Conservation (phyloP, 148 eudicot genomes). For the Agrostemma githago region DNA sequence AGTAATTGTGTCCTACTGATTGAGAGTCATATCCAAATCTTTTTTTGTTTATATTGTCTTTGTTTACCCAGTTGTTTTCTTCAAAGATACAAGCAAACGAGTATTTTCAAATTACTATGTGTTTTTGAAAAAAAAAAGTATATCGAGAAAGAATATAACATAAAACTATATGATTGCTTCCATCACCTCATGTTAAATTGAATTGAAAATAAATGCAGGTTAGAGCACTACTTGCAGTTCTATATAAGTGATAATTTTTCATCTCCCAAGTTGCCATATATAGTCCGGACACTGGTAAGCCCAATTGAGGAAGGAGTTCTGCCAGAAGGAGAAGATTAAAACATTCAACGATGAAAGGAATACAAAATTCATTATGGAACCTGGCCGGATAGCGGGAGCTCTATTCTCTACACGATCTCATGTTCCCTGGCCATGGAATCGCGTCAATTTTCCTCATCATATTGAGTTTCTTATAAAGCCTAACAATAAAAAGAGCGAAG, state of each 20-base stretch:
- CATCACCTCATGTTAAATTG: background rate
- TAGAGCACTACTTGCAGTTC: constrained; percentile 70
- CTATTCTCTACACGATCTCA: constrained; percentile 70
- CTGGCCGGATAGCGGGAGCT: constrained; percentile 72
- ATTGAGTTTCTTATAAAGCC: constrained; percentile 58
- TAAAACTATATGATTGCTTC: background rate
- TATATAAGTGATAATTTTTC: constrained; percentile 53
- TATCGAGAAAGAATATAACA: no score
- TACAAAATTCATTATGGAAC: constrained; percentile 81
- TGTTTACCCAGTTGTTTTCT: no score
- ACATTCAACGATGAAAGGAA: constrained; percentile 66
- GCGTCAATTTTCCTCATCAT: constrained; percentile 68
- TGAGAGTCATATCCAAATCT: no score
- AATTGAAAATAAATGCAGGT: constrained; percentile 42
- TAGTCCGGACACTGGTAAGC: constrained; percentile 60
- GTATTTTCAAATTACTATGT: no score
- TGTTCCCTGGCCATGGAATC: constrained; percentile 96
- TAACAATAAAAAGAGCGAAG: constrained; percentile 67
- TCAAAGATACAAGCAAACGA: no score
- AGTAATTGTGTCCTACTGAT: no score
- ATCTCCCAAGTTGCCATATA: constrained; percentile 59
- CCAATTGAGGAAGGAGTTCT: constrained; percentile 85
- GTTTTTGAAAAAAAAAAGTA: no score
- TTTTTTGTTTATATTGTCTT: background rate
- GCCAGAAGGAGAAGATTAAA: constrained; percentile 54